Evolutionary conservation across 2,329 filamentous ascomycete species (phyloP).

Genomic region (Zarea fungicola): DNA sequence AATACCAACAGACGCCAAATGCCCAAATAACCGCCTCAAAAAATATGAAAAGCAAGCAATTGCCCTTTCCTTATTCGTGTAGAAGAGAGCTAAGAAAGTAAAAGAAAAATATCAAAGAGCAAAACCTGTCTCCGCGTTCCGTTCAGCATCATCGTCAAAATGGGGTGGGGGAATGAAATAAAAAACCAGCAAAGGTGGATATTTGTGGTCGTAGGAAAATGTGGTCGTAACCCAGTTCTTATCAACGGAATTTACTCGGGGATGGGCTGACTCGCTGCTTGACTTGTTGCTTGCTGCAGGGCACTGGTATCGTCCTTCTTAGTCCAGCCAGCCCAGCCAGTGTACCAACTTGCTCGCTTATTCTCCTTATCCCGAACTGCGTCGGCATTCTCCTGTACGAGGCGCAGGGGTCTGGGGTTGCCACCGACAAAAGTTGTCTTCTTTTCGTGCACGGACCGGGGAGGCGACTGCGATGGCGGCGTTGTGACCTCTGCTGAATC

Average conservation of each 20-base stretch:
- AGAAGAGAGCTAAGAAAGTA: neutral
- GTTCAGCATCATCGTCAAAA: neutral
- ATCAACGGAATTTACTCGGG: slow-evolving; percentile 26
- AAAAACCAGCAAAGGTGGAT: slow-evolving; percentile 10
- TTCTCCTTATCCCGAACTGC: slow-evolving; percentile 43
- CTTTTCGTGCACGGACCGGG: slow-evolving; percentile 47
- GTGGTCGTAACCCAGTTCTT: neutral
- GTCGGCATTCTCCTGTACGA: slow-evolving; percentile 74
- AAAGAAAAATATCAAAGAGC: neutral
- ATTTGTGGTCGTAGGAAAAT: slow-evolving; percentile 1
- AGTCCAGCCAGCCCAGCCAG: slow-evolving; percentile 51
- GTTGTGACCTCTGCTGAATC: slow-evolving; percentile 55
- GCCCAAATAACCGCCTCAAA: neutral
- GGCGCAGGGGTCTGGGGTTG: slow-evolving; percentile 76
- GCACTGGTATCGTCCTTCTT: slow-evolving; percentile 43
- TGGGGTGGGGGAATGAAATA: neutral
- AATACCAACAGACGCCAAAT: slow-evolving; percentile 9
- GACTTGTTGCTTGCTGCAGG: slow-evolving; percentile 17
- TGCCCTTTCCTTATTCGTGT: no score
- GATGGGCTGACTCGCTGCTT: slow-evolving; percentile 25
- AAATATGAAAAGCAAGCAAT: neutral
- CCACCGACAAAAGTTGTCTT: slow-evolving; percentile 55
- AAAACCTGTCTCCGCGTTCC: slow-evolving; percentile 10
- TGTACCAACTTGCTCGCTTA: slow-evolving; percentile 59
- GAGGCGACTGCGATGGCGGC: slow-evolving; percentile 48